These are phyloP conservation scores for Davidsoniella neocaledoniae DNA, from an alignment of 2,329 filamentous ascomycete species.

Conservation along the genomic window DNA sequence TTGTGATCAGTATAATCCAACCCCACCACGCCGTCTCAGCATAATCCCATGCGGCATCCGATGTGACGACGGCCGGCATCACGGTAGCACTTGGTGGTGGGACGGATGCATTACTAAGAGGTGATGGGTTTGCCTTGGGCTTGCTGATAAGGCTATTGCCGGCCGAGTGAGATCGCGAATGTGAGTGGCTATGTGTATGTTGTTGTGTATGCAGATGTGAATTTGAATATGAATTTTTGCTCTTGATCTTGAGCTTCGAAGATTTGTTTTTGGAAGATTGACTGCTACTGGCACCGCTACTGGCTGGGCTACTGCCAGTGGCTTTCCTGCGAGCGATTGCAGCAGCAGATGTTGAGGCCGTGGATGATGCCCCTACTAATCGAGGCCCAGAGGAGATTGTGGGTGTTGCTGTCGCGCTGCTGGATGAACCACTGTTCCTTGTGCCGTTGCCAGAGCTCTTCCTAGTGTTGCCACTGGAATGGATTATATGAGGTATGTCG, in stretches of 20 bases:
- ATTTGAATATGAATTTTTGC: too few relatives aligned
- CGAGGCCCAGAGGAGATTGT: constrained; percentile 27
- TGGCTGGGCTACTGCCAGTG: constrained; percentile 19
- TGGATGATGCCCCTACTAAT: constrained; percentile 14
- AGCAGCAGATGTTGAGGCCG: constrained; percentile 17
- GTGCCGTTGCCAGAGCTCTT: too few relatives aligned
- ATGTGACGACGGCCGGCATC: constrained; percentile 21
- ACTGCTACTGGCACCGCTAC: neutral
- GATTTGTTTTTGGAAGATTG: too few relatives aligned
- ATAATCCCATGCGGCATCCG: constrained; percentile 63
- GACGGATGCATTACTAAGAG: constrained; percentile 4
- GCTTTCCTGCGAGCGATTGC: constrained; percentile 26
- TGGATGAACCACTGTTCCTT: constrained; percentile 1
- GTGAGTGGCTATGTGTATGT: neutral
- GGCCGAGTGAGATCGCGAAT: neutral
- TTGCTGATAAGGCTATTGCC: neutral
- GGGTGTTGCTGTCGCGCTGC: constrained; percentile 16
- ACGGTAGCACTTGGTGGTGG: constrained; percentile 5
- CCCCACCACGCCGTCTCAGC: constrained; percentile 96
- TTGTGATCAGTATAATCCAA: constrained; percentile 78
- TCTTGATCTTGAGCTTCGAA: neutral
- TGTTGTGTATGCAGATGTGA: neutral
- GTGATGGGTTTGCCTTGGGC: constrained; percentile 5
- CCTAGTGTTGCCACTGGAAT: neutral
- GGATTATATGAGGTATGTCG: constrained; percentile 47